Conservation (phyloP, 805 yeast species). For the Starmerella vitae region DNA sequence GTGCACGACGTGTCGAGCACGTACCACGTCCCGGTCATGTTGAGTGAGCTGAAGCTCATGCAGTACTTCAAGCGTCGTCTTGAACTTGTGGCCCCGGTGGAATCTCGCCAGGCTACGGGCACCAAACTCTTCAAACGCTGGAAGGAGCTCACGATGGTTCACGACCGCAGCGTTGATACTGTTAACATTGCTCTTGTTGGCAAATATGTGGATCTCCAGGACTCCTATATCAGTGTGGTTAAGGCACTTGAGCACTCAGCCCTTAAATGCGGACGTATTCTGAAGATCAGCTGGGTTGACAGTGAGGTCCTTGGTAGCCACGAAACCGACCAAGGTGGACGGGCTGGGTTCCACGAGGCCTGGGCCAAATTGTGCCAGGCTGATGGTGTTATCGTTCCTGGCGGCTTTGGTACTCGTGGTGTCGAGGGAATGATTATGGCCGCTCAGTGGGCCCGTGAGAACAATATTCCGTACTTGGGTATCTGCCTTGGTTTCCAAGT, state of each 20-base stretch:
- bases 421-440: slow-evolving; percentile 97
- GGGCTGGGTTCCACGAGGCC: slow-evolving; percentile 78
- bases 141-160: slow-evolving; percentile 63
- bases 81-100: slow-evolving; percentile 38
- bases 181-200: slow-evolving; percentile 96
- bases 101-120: slow-evolving; percentile 52
- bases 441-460: slow-evolving; percentile 96
- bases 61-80: slow-evolving; percentile 56
- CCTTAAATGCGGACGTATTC: slow-evolving; percentile 71
- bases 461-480: slow-evolving; percentile 86
- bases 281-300: slow-evolving; percentile 92
- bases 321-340: slow-evolving; percentile 49
- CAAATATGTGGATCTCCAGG: slow-evolving; percentile 90
- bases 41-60: slow-evolving; percentile 76
- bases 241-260: slow-evolving; percentile 93
- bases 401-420: slow-evolving; percentile 96
- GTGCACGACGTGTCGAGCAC: slow-evolving; percentile 95
- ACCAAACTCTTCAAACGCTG: slow-evolving; percentile 56
- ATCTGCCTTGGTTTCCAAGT: slow-evolving; percentile 95
- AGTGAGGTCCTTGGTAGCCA: slow-evolving; percentile 67
- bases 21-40: slow-evolving; percentile 88
- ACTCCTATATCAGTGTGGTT: slow-evolving; percentile 86
- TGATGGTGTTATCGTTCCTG: slow-evolving; percentile 94
- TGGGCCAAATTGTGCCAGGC: slow-evolving; percentile 91
- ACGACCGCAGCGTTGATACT: slow-evolving; percentile 70